Evolutionary conservation across 108 stramenopile genomes (phyloP).

Genomic region (Tribonema minus): DNA sequence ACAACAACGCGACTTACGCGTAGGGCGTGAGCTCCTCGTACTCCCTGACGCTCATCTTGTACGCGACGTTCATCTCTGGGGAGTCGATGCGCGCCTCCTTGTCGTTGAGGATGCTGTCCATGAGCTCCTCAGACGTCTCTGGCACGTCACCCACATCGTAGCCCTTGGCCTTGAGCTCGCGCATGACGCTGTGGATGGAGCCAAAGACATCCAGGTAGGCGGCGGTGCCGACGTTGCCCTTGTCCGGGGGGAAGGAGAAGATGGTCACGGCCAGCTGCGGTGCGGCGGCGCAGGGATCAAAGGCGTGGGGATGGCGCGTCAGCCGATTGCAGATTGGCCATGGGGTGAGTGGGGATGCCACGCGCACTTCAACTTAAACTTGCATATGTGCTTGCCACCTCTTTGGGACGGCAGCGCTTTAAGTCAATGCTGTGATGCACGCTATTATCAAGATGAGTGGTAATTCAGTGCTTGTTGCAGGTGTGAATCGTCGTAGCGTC

Average conservation of each 20-base stretch:
- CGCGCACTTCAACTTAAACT: too few relatives aligned
- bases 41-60: slow-evolving; percentile 90
- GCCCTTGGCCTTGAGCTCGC: slow-evolving; percentile 72
- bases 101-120: slow-evolving; percentile 76
- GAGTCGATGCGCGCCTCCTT: slow-evolving; percentile 87
- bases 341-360: too few relatives aligned
- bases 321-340: too few relatives aligned
- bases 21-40: slow-evolving; percentile 89
- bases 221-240: slow-evolving; percentile 95
- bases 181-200: slow-evolving; percentile 85
- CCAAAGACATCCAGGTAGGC: slow-evolving; percentile 94
- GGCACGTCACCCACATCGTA: slow-evolving; percentile 80
- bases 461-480: too few relatives aligned
- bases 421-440: too few relatives aligned
- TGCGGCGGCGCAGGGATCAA: too few relatives aligned
- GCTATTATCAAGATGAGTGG: too few relatives aligned
- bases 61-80: slow-evolving; percentile 87
- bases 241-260: slow-evolving; percentile 96
- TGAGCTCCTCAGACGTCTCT: slow-evolving; percentile 35
- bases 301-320: too few relatives aligned
- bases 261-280: slow-evolving; percentile 91
- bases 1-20: too few relatives aligned
- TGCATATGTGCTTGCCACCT: too few relatives aligned
- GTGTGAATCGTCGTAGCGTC: too few relatives aligned
- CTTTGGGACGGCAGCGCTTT: too few relatives aligned